These are phyloP conservation scores for Cystobasidium onofrii DNA, from an alignment of 768 basidiomycete species.

Conservation along the genomic window DNA sequence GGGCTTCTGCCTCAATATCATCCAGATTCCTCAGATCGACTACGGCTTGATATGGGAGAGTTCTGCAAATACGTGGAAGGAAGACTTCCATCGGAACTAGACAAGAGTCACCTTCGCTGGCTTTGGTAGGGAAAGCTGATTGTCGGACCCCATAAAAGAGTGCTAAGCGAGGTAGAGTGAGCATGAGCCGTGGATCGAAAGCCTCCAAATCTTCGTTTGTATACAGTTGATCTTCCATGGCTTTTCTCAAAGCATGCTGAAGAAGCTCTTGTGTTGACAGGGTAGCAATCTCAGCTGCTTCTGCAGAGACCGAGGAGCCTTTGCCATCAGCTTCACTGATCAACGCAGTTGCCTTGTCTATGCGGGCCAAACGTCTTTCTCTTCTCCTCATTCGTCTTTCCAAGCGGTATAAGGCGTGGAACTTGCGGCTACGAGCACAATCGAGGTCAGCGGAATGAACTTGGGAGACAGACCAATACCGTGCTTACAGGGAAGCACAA, in stretches of 20 bases:
- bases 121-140: conserved; percentile 1
- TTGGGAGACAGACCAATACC: not conserved
- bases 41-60: not conserved
- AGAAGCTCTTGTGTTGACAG: conserved; percentile 20
- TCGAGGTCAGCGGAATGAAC: not conserved
- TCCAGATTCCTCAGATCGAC: not conserved
- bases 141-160: not conserved
- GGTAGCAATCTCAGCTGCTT: not conserved
- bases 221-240: conserved; percentile 8
- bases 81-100: conserved; percentile 6
- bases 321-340: not conserved
- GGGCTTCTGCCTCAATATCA: not conserved
- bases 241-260: not conserved
- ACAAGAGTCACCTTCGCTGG: not conserved
- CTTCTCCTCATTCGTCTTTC: conserved; percentile 2
- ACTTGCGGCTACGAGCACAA: not conserved
- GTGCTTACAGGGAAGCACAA: not conserved
- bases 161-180: conserved; percentile 16
- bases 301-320: not conserved
- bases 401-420: not conserved
- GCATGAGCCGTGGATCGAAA: not conserved
- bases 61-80: conserved; percentile 10
- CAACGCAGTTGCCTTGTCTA: not conserved
- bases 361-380: not conserved
- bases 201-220: not conserved